Base-by-base conservation (phyloP, 2,329 filamentous ascomycete species). In the Fusarium anguioides region DNA sequence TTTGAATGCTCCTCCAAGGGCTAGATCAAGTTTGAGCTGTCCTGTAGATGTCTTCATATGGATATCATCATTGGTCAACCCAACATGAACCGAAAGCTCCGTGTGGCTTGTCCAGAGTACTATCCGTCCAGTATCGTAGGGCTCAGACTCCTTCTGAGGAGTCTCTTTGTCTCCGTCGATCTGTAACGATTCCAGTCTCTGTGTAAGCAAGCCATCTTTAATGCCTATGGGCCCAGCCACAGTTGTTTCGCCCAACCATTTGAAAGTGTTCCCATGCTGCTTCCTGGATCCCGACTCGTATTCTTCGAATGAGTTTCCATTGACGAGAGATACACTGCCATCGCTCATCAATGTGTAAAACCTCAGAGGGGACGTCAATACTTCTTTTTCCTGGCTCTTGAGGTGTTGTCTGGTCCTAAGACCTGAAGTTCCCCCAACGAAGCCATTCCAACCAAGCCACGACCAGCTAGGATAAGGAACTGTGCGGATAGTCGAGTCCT, bases 391-490 rank as follows among this genome's bases (percentile, higher is more conserved):
- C 27, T 4, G 11, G 8, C 27, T 6, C 11, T 29, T 12, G 14
- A 29, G 27, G 8, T 12, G n/a, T n/a, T n/a, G n/a, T 9, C 9
- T 29, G 27, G 14, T 29, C 27, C 9, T 4, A 29, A 12, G 6
- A 29, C 10, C 6, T 14, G 27, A 29, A 12, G 11, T 4, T 12
- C 9, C 6, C 27, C 27, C 10, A 2, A 54, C 45, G 26, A 36
- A 54, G 1, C 49, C 54, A 10, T n/a, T 58, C 39, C 49, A 58
- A 3, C 49, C 49, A 4, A 58, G 54, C 54, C 49, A 58, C 1
- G 54, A 55, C 54, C 54, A 58, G 15, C 54, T 58, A 2, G 54
- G 54, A 40, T 58, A 58, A 3, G 41, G 41, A 3, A 62, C 41
- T 15, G 31, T 46, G 2, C 12, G 24, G 2, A 41, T 5, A 2